Base-by-base conservation (phyloP, 1,284 basidiomycete genomes). In the Ceratobasidium papillatum region DNA sequence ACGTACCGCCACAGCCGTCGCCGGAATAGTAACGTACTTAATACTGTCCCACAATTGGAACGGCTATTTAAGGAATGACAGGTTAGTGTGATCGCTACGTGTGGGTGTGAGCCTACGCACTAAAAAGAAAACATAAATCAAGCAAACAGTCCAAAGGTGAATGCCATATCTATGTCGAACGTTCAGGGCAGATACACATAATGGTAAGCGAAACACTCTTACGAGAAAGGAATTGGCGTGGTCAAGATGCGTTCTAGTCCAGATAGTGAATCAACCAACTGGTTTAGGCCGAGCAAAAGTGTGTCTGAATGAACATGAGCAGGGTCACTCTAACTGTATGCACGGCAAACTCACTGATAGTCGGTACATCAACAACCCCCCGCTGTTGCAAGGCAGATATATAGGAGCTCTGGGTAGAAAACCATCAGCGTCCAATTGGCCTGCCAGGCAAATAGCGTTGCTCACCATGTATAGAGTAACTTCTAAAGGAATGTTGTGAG, bases 171-270 rank as follows among this genome's bases (percentile, higher is more conserved):
- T 90, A 76, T 59, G 17, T 11, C 19, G 43, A 49, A n/a, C n/a
- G 32, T 5, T 64, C n/a, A 19, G n/a, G 4, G 72, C 52, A 22
- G 7, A 3, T 43, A 43, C 36, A 22, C 49, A 25, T 61, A 3
- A 75, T 52, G 47, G 64, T n/a, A 49, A 45, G 34, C 43, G 43
- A 61, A n/a, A n/a, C n/a, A n/a, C 41, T 19, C 84, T 77, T 82
- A 93, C 85, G 89, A 91, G 82, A 91, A 93, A 0, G 92, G 92
- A 59, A 94, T 92, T 0, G 92, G 92, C 0, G 91, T 93, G 0
- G 91, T 93, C 14, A 93, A 83, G 77, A 94, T 92, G 54, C 92
- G 85, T 80, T 94, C 92, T 2, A 94, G 84, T 4, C 89, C 89
- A 7, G 90, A 90, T 52, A 94, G 82, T 19, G 89, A 87, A 69